These are phyloP conservation scores for Globisporangium yorkense DNA, from an alignment of 352 stramenopile species.

Conservation along the genomic window DNA sequence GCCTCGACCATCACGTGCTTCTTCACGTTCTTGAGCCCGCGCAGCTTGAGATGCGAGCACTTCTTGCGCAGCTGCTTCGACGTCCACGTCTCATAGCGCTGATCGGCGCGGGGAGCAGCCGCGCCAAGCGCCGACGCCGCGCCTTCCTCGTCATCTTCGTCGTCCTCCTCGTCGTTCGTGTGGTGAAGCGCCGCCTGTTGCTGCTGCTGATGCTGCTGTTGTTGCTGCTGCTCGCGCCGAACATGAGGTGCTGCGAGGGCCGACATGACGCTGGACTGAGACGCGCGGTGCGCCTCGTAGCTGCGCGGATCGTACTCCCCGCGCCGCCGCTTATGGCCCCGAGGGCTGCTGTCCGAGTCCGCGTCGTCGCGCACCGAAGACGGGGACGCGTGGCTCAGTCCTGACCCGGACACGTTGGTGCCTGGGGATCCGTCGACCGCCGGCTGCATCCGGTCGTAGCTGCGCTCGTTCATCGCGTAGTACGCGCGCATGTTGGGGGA, in stretches of 20 bases:
- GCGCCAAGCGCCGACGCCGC: constrained; percentile 6
- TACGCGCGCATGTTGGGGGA: constrained; percentile 17
- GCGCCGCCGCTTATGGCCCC: constrained; percentile 36
- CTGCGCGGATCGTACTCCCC: constrained; percentile 21
- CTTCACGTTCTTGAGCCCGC: constrained; percentile 79
- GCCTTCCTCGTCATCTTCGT: constrained; percentile 11
- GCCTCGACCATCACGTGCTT: constrained; percentile 85
- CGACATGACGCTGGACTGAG: constrained; percentile 7
- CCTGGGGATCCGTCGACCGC: constrained; percentile 1
- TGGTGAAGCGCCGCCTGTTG: constrained; percentile 20
- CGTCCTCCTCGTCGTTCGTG: not conserved
- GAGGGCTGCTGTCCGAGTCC: constrained; percentile 12
- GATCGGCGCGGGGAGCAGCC: constrained; percentile 31
- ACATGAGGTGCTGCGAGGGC: constrained; percentile 1
- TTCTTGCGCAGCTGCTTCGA: constrained; percentile 81
- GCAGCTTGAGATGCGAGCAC: constrained; percentile 74
- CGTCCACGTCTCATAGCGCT: constrained; percentile 75
- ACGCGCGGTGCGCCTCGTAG: constrained; percentile 2
- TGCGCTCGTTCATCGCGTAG: constrained; percentile 19
- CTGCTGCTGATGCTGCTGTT: constrained; percentile 4
- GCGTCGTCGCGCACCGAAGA: not conserved
- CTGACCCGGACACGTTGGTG: not conserved
- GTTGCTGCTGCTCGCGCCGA: constrained; percentile 9
- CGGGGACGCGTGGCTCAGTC: not conserved
- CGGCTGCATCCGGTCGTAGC: constrained; percentile 7